These are phyloP conservation scores for Gnomoniopsis sp. DNA, from an alignment of 2,329 filamentous ascomycete species.

Conservation along the genomic window DNA sequence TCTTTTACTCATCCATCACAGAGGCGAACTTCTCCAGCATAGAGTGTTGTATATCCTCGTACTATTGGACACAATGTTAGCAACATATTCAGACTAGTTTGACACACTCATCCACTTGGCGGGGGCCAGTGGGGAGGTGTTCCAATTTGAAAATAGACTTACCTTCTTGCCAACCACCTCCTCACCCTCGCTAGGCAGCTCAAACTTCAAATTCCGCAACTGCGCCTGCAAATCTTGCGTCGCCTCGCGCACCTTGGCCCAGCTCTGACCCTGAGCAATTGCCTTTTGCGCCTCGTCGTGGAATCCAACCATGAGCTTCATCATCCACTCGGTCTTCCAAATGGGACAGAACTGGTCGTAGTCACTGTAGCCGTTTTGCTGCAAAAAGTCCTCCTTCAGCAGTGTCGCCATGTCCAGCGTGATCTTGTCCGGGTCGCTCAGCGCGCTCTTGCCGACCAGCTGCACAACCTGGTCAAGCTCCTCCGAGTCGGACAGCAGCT, in stretches of 20 bases:
- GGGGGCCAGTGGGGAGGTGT: too few species aligned
- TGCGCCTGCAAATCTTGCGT: slow-evolving; percentile 82
- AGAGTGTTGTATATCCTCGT: slow-evolving; percentile 84
- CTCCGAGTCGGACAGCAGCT: slow-evolving; percentile 90
- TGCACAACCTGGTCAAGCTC: slow-evolving; percentile 98
- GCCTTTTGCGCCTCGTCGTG: slow-evolving; percentile 98
- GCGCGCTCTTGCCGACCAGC: slow-evolving; percentile 92
- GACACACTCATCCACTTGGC: background rate
- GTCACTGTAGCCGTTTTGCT: slow-evolving; percentile 98
- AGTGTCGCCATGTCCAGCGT: slow-evolving; percentile 87
- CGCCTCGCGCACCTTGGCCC: slow-evolving; percentile 88
- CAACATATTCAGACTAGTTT: slow-evolving; percentile 4
- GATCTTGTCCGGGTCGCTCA: slow-evolving; percentile 97
- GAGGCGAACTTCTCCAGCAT: slow-evolving; percentile 98
- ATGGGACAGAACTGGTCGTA: slow-evolving; percentile 99
- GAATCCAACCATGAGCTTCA: slow-evolving; percentile 98
- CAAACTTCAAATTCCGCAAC: slow-evolving; percentile 93
- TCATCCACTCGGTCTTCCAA: slow-evolving; percentile 99
- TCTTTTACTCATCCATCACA: slow-evolving; percentile 82
- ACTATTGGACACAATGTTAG: slow-evolving; percentile 55
- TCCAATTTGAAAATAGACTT: background rate
- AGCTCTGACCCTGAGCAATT: slow-evolving; percentile 83
- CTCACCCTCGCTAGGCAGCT: slow-evolving; percentile 82
- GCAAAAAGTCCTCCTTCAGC: slow-evolving; percentile 97
- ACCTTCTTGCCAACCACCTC: slow-evolving; percentile 82